A percentile compares a stretch with the other conserved stretches of the same genome.
These are phyloP conservation scores for Acanthamoeba castellanii DNA, from an alignment of 208 protist genomes.

Conservation along the genomic window DNA sequence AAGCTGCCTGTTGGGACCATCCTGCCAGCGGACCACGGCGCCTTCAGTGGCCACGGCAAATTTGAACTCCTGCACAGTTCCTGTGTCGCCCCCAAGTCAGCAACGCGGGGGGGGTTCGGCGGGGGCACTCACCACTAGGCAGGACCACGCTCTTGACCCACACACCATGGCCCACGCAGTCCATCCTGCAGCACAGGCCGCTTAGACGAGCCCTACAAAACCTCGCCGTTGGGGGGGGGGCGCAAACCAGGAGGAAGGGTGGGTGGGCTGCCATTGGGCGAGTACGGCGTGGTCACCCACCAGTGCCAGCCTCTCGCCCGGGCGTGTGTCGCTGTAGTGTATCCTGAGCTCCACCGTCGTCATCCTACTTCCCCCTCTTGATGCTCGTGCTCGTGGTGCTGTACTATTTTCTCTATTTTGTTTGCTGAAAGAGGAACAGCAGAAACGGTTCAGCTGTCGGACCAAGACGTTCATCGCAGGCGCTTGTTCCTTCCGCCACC, in stretches of 20 bases:
- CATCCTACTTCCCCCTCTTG: background rate
- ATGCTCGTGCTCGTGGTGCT: background rate
- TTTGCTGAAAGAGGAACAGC: no score
- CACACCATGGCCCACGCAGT: background rate
- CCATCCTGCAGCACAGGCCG: background rate
- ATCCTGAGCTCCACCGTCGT: background rate
- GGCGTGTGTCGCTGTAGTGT: background rate
- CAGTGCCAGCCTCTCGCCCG: background rate
- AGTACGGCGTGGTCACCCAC: background rate
- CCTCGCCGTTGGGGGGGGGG: no score
- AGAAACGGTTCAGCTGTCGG: no score
- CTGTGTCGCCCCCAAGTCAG: background rate
- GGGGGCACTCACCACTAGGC: background rate
- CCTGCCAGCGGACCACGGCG: background rate
- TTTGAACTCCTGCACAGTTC: background rate
- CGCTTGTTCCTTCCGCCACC: background rate
- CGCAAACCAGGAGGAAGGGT: background rate
- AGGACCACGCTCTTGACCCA: background rate
- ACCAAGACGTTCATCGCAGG: background rate
- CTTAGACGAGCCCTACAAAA: background rate
- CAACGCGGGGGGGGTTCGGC: background rate
- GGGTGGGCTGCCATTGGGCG: background rate
- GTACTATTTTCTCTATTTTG: background rate
- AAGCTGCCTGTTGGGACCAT: conserved; percentile 5
- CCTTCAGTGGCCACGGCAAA: background rate